Base-by-base conservation (phyloP, 2,329 filamentous ascomycete genomes). In the Cladosporium oxysporum region DNA sequence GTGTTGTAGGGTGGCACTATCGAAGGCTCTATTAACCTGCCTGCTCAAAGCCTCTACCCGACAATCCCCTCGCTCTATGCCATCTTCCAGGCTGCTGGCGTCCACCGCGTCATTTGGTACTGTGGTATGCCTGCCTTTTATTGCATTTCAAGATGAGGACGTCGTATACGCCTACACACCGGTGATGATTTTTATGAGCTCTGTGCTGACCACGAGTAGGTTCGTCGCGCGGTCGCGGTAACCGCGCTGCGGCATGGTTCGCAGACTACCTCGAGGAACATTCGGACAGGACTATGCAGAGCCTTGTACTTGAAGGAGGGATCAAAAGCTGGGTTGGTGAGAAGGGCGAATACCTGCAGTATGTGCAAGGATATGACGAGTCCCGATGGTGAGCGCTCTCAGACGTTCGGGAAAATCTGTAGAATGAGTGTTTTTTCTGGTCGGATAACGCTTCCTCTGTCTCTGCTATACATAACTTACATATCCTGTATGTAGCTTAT, bases 1-100 rank as follows among this genome's bases (percentile, higher is more conserved):
- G 44, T 21, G 8, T 49, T 26, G 44, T 11, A 85, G 85, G 88
- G 88, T 28, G 88, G 87, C 50, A 88, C 86, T 0, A 84, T 90
- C 64, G 77, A 77, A 10, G 83, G 82, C 2, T 87, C 87, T 0
- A 79, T 90, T 68, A 87, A 87, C 69, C 76, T 87, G 16, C 84
- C 85, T 0, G 84, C 85, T 8, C 84, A 87, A 63, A 82, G 79
- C 14, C 79, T 87, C 47, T 85, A 84, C 62, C 82, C 82, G 61
- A 83, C 82, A 3, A 78, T 84, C 7, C 78, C 81, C 5, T 75
- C 77, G 6, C 72, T 86, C 29, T 82, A 85, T 67, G 79, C 80
- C 55, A 75, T 87, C 21, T 83, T 82, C 75, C 82, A 80, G 68
- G 79, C 82, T 64, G 84, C 84, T 2, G 80, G 79, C 1, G 77